Evolutionary conservation across 768 basidiomycete genomes (phyloP).

Genomic region (Auricularia sp.): DNA sequence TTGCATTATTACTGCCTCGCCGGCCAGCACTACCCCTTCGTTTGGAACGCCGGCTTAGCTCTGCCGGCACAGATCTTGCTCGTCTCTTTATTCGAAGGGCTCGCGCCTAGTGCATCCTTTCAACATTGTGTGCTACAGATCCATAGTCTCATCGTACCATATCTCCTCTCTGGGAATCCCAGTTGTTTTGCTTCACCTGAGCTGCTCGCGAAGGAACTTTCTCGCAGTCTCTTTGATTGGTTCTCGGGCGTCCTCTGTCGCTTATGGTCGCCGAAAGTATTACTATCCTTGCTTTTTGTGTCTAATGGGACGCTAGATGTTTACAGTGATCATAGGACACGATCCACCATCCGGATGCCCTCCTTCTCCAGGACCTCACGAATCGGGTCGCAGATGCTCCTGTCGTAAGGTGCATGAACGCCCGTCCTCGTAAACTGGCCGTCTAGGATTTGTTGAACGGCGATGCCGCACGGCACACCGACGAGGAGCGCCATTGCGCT

Average conservation of each 20-base stretch:
- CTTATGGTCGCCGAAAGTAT: too few relatives aligned
- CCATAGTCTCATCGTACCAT: constrained; percentile 22
- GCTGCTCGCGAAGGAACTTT: too few relatives aligned
- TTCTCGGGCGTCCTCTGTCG: too few relatives aligned
- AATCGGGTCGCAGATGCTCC: constrained; percentile 72
- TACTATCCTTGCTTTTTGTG: too few relatives aligned
- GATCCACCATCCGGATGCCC: constrained; percentile 65
- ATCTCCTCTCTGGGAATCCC: constrained; percentile 46
- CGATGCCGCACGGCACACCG: constrained; percentile 89
- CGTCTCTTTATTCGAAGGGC: neutral
- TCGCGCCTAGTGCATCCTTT: too few relatives aligned
- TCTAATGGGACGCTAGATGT: too few relatives aligned
- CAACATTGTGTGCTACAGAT: neutral
- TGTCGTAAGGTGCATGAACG: constrained; percentile 77
- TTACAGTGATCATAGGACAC: constrained; percentile 37
- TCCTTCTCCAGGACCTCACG: constrained; percentile 57
- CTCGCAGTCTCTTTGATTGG: too few relatives aligned
- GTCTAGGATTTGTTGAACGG: constrained; percentile 83
- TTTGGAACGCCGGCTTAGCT: neutral
- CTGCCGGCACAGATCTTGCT: neutral
- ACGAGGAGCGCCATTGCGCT: constrained; percentile 91
- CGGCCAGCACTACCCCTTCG: neutral
- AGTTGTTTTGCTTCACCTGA: too few relatives aligned
- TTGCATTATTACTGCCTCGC: neutral
- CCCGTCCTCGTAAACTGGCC: constrained; percentile 71